Evolutionary conservation across 768 basidiomycete genomes (phyloP), one percentile per base, ranked within the genome.

Genomic region (Pilatotrama ljubarskyi): DNA sequence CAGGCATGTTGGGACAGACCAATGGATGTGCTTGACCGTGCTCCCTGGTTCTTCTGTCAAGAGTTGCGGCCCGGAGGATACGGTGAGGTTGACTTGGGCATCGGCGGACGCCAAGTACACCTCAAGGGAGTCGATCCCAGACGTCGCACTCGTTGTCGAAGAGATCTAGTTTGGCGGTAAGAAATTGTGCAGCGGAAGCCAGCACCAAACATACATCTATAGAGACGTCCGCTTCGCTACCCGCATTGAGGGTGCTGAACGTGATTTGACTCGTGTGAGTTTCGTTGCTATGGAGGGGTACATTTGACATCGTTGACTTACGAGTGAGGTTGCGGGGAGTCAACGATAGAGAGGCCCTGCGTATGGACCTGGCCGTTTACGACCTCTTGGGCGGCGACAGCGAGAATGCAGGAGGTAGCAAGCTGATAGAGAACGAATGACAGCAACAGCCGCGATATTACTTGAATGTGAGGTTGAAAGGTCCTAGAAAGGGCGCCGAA

Each of bases 41-140:
- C 71, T 75, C 25, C 78, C 78, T 11, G 66, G 69, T 51, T 81
- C 78, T 46, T 73, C 70, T 4, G 68, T 64, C 2, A 81, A 69
- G 29, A 82, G 66, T 15, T 58, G 62, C 10, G 78, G 56, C 3
- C 74, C 75, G 24, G 61, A 49, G 20, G 77, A 73, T 22, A 83
- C 73, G 5, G 78, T 80, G 5, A 78, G 40, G 61, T 82, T 81
- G 29, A 72, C 24, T n/a, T 71, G 68, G 10, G 71, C 69, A 35
- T 71, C 55, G 1, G 73, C 63, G 3, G 82, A 82, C 9, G 80
- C 75, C 11, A 82, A 70, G 58, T 74, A 82, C 7, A 82, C 74
- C 32, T 79, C 72, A 7, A 82, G 65, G 8, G 68, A 66, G 54
- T 77, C 72, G 17, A 58, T 48, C 4, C n/a, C 51, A 15, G 49